phyloP scores from a whole-genome alignment of 2,329 filamentous ascomycete genomes.

The Penicillium glabrum region DNA sequence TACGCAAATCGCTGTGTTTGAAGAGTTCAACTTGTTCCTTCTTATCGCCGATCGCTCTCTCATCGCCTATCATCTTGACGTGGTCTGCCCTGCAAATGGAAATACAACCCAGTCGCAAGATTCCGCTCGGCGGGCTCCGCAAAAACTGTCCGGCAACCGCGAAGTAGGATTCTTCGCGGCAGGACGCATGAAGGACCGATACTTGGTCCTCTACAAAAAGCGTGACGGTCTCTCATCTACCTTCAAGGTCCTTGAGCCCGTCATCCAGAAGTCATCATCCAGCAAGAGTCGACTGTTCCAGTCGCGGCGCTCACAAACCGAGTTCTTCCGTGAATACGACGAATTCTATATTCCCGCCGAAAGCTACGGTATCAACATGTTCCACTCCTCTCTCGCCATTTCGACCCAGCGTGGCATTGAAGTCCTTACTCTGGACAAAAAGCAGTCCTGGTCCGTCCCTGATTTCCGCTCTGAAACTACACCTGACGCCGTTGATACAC shows the following conservation, averaged over 20 bases:
- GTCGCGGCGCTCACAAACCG: constrained; percentile 70
- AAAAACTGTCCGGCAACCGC: constrained; percentile 80
- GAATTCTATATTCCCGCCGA: constrained; percentile 98
- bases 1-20: constrained; percentile 89
- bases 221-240: constrained; percentile 88
- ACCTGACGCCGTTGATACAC: constrained; percentile 58
- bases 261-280: constrained; percentile 88
- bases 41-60: constrained; percentile 88
- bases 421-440: constrained; percentile 95
- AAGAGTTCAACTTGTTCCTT: constrained; percentile 91
- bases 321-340: constrained; percentile 97
- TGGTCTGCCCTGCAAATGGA: constrained; percentile 62
- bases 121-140: constrained; percentile 79
- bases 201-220: constrained; percentile 94
- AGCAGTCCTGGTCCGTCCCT: constrained; percentile 90
- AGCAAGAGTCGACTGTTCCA: constrained; percentile 69
- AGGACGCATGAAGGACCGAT: constrained; percentile 94
- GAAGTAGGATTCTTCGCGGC: constrained; percentile 97
- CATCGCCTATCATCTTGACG: constrained; percentile 90
- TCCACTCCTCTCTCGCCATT: constrained; percentile 90
- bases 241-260: constrained; percentile 93
- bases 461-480: constrained; percentile 68
- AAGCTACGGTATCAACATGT: constrained; percentile 92
- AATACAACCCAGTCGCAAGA: constrained; percentile 57
- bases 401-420: constrained; percentile 91